A percentile compares a stretch with the other conserved stretches of the same genome.
Conservation (phyloP, 179 eudicot genomes). For the Beta macrorhiza region DNA sequence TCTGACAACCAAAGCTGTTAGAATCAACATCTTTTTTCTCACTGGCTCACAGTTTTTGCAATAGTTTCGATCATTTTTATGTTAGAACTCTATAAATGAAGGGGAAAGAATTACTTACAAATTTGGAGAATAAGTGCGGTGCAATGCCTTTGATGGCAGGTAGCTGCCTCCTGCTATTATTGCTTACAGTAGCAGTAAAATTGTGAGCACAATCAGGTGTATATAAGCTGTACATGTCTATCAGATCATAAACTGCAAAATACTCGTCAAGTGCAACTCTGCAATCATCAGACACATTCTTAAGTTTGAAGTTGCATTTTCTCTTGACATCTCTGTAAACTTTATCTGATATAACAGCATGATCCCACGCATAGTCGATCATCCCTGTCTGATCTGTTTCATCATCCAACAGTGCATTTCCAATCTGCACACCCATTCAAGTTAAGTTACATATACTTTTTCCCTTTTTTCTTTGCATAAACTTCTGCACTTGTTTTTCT, state of each 20-base stretch:
- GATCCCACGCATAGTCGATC: constrained; percentile 89
- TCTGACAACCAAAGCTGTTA: too few relatives aligned
- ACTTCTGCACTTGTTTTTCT: neutral
- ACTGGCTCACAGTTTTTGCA: neutral
- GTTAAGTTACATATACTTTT: neutral
- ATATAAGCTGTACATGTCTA: constrained; percentile 91
- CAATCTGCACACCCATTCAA: constrained; percentile 44
- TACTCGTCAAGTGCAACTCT: constrained; percentile 42
- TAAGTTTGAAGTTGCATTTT: constrained; percentile 51
- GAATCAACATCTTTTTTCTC: too few relatives aligned
- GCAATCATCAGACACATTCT: constrained; percentile 35
- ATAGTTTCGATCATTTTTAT: neutral
- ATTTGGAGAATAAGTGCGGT: constrained; percentile 55
- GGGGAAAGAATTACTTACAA: constrained; percentile 42
- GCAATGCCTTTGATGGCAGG: constrained; percentile 36
- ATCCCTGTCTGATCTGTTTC: constrained; percentile 81
- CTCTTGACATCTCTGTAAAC: constrained; percentile 44
- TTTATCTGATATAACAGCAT: constrained; percentile 74
- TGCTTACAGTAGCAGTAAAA: constrained; percentile 14
- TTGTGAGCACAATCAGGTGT: constrained; percentile 44
- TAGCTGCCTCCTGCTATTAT: constrained; percentile 16
- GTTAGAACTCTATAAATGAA: too few relatives aligned
- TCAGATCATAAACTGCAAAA: constrained; percentile 61
- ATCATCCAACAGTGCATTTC: constrained; percentile 75
- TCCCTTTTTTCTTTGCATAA: neutral